Base-by-base conservation (phyloP, 1,139 yeast species). In the Yamadazyma spencermartinsiae region DNA sequence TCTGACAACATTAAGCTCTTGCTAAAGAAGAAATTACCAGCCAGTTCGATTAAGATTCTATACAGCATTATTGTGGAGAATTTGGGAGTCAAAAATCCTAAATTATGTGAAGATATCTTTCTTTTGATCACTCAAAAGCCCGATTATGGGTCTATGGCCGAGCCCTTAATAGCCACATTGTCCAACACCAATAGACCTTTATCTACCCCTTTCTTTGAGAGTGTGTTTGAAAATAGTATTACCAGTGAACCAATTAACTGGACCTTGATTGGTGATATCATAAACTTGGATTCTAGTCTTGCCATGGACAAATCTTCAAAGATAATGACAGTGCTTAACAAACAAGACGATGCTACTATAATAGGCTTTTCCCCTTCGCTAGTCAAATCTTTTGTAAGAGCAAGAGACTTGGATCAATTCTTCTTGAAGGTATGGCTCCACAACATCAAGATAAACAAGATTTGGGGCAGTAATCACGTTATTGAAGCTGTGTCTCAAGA, bases 331-430 rank as follows among this genome's bases (percentile, higher is more conserved):
- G 34, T 48, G 13, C 51, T 62, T 14, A 45, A 51, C 12, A 19
- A 36, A 3, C 42, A 48, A 8, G 40, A 43, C 10, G 37, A 40
- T 5, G 34, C 43, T 1, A 27, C 43, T 0, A 39, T 48, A 8
- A 41, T 48, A 4, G 40, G 41, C 1, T 51, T 77, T n/a, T 71
- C 74, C 35, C 51, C 56, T 2, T 61, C 65, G 18, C 46, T 82
- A 12, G 58, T 80, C 3, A 59, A 63, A 8, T 74, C 83, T 9
- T 76, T 72, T 51, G 63, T 71, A 4, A 74, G 67, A 47, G 82
- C 82, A 5, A 75, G 94, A 63, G 88, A 82, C 38, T 63, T 80
- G 31, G 60, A 60, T 8, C 57, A 60, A 4, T 83, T 84, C 46
- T 64, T 79, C 35, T 56, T 61, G 3, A 43, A 50, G 0, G 55